Base-by-base conservation (phyloP, 225 moss, liverwort and hornwort species). In the Pleurozium schreberi region DNA sequence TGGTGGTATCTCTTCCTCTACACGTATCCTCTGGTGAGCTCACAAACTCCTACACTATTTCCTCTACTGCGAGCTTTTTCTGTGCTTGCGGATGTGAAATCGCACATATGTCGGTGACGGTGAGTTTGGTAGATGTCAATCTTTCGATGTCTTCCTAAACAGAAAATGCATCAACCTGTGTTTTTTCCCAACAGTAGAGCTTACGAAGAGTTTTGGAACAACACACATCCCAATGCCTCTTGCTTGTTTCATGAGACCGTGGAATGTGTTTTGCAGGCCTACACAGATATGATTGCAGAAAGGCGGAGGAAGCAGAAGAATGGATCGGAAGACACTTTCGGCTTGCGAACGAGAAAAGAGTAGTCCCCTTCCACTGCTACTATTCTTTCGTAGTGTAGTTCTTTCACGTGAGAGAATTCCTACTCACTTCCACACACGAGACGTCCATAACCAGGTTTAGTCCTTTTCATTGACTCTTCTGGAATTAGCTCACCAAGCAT, bases 1-100 rank as follows among this genome's bases (percentile, higher is more conserved):
- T 99, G 99, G 99, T 99, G 99, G 99, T 97, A 95, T 93, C 88
- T 92, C 76, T 99, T 99, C 93, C 95, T 99, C 52, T 97, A 96
- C 77, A 91, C 93, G 22, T 97, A 97, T 82, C 99, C 99, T 59
- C 65, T 93, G 92, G 98, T 99, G 90, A 95, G 96, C 85, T 89
- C 62, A 82, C 75, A 26, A 53, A 67, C 30, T 52, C 69, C 87
- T 86, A 38, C 45, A 59, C n/a, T n/a, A 42, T 66, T 43, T 62
- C 67, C 58, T 83, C 45, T 31, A 30, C 4, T 62, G 68, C 75
- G 45, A 85, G 31, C 10, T 76, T 58, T 73, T 33, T 40, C 52
- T n/a, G 31, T 76, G 22, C 59, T 59, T 73, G 42, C 40, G 43
- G 62, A 38, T 52, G 38, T 42, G 57, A 74, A 78, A 27, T 45